phyloP scores from a whole-genome alignment of 2,329 filamentous ascomycete species.

The Pseudopyrenochaeta lycopersici region DNA sequence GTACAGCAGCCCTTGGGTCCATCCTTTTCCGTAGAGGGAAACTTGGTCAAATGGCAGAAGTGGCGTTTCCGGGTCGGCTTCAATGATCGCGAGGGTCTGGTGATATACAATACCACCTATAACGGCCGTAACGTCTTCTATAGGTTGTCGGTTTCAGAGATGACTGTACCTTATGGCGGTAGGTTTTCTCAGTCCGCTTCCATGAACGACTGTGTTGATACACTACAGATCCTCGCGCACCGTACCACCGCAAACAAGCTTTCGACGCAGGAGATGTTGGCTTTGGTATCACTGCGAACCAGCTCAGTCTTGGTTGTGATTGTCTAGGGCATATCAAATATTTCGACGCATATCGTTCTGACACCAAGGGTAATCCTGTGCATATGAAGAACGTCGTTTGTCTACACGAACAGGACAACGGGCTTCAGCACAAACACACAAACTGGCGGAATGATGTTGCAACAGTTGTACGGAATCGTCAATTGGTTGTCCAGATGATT shows the following conservation, averaged over 20 bases:
- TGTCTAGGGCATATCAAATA: background rate
- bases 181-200: too few relatives aligned
- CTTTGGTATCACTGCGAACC: background rate
- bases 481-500: constrained; percentile 73
- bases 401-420: constrained; percentile 74
- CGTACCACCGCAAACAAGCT: background rate
- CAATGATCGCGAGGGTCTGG: constrained; percentile 57
- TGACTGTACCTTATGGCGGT: constrained; percentile 57
- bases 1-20: constrained; percentile 35
- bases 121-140: constrained; percentile 53
- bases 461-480: constrained; percentile 68
- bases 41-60: constrained; percentile 52
- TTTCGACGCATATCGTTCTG: background rate
- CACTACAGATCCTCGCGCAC: background rate
- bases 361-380: background rate
- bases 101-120: constrained; percentile 53
- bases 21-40: constrained; percentile 30
- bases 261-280: background rate
- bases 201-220: too few relatives aligned
- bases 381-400: constrained; percentile 67
- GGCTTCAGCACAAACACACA: constrained; percentile 60
- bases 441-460: constrained; percentile 72
- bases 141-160: constrained; percentile 53
- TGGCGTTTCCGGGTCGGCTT: constrained; percentile 56
- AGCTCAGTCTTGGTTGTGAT: background rate